phyloP scores from a whole-genome alignment of 306 rosid genomes.

The Vicia villosa region DNA sequence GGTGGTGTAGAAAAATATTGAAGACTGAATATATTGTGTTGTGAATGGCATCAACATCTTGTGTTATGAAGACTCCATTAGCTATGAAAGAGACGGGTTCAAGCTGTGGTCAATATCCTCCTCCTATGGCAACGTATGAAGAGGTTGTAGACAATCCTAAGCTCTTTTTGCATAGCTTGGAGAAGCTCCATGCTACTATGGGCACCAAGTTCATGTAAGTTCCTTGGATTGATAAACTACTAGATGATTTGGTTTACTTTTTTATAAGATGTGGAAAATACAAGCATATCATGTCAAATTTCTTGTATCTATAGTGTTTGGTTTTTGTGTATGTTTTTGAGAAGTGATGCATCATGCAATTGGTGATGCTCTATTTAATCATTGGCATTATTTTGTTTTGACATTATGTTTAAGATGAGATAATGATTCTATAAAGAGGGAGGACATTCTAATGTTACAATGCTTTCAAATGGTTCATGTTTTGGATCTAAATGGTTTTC shows the following conservation, averaged over 20 bases:
- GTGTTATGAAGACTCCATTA: slow-evolving; percentile 48
- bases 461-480: slow-evolving; percentile 17
- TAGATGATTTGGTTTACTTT: not conserved
- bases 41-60: slow-evolving; percentile 74
- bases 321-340: slow-evolving; percentile 20
- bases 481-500: slow-evolving; percentile 22
- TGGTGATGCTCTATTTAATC: slow-evolving; percentile 4
- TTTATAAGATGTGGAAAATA: slow-evolving; percentile 11
- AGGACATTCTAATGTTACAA: slow-evolving; percentile 7
- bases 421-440: not conserved
- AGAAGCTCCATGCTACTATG: slow-evolving; percentile 71
- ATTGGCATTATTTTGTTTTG: slow-evolving; percentile 7
- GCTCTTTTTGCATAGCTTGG: slow-evolving; percentile 65
- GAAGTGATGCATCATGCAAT: slow-evolving; percentile 5
- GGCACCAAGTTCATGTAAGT: slow-evolving; percentile 89
- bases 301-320: slow-evolving; percentile 5
- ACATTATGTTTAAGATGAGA: not conserved
- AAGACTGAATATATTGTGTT: slow-evolving; percentile 30
- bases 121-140: slow-evolving; percentile 58
- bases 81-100: slow-evolving; percentile 48
- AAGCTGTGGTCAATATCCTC: slow-evolving; percentile 52
- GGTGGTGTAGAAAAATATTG: slow-evolving; percentile 39
- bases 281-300: slow-evolving; percentile 4
- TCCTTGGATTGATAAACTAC: slow-evolving; percentile 12
- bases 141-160: slow-evolving; percentile 57